Conservation (phyloP, 768 basidiomycete genomes). For the Daedaleopsis sinensis region DNA sequence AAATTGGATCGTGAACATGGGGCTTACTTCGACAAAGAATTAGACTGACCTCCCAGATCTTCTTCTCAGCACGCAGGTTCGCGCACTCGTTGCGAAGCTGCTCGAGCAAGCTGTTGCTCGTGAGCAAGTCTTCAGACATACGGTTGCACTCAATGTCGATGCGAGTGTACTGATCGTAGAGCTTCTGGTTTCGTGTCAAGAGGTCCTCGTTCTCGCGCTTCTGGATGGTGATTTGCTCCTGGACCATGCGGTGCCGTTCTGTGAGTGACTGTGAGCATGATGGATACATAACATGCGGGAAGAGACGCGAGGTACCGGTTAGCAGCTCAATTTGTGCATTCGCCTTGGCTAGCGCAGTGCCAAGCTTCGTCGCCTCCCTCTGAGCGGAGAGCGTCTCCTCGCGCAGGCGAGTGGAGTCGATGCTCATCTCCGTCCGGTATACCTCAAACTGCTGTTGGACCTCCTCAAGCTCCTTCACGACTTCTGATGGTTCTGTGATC, state of each 20-base stretch:
- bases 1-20: not conserved
- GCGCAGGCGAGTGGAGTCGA: conserved; percentile 71
- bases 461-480: conserved; percentile 66
- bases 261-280: not conserved
- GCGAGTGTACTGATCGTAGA: conserved; percentile 74
- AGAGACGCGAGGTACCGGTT: conserved; percentile 59
- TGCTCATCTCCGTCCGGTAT: conserved; percentile 78
- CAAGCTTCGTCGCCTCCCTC: conserved; percentile 64
- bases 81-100: conserved; percentile 84
- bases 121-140: conserved; percentile 65
- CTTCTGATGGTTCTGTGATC: conserved; percentile 35
- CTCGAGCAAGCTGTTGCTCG: conserved; percentile 63
- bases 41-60: conserved; percentile 82
- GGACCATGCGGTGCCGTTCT: conserved; percentile 74
- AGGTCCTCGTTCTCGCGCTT: conserved; percentile 67
- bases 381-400: conserved; percentile 71
- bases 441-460: conserved; percentile 81
- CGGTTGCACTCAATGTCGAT: conserved; percentile 76
- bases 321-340: conserved; percentile 82
- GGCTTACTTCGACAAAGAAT: not conserved
- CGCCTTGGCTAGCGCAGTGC: conserved; percentile 76
- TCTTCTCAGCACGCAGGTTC: conserved; percentile 91
- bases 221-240: conserved; percentile 68
- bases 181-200: conserved; percentile 66
- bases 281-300: too few relatives aligned